Evolutionary conservation across 345 rosid species (phyloP).

Genomic region (Gynandropsis gynandra): DNA sequence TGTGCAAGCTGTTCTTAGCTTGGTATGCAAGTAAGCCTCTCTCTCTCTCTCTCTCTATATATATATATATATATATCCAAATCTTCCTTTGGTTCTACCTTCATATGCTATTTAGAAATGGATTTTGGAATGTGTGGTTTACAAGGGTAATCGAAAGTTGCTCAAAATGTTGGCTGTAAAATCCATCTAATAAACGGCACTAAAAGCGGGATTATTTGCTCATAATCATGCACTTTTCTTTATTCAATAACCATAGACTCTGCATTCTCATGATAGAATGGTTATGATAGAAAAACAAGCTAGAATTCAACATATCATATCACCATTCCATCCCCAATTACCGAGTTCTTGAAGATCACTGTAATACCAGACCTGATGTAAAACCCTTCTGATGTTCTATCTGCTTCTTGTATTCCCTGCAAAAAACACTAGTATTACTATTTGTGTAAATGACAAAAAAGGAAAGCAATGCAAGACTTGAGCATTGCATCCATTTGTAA

Average conservation of each 20-base stretch:
- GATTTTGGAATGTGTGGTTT: no score
- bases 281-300: conserved; percentile 17
- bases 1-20: no score
- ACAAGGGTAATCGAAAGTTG: no score
- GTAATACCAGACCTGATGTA: conserved; percentile 77
- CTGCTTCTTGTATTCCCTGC: conserved; percentile 85
- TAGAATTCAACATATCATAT: conserved; percentile 34
- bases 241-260: conserved; percentile 3
- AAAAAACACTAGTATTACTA: conserved; percentile 10
- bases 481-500: no score
- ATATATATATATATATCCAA: no score
- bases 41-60: no score
- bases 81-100: no score
- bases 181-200: no score
- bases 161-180: no score
- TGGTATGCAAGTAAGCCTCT: no score
- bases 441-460: conserved; percentile 8
- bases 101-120: no score
- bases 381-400: conserved; percentile 78
- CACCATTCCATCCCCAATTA: conserved; percentile 56
- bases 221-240: neutral
- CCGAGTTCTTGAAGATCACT: conserved; percentile 52
- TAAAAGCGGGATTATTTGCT: neutral
- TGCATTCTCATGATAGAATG: conserved; percentile 16
- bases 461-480: no score